Conservation (phyloP, 352 stramenopile genomes). For the Phytophthora foliorum region DNA sequence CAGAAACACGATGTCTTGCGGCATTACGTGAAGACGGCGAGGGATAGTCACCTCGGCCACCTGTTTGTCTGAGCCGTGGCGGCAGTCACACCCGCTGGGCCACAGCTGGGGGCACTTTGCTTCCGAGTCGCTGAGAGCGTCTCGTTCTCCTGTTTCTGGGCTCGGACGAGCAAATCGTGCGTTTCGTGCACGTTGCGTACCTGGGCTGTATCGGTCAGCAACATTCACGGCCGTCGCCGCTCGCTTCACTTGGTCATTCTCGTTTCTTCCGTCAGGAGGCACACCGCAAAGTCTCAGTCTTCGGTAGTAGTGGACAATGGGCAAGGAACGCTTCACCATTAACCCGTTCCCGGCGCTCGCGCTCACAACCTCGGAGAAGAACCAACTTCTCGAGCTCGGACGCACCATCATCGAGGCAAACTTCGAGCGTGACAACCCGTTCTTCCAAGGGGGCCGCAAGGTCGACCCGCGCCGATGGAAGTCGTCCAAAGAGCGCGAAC, state of each 20-base stretch:
- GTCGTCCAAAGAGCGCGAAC: constrained; percentile 24
- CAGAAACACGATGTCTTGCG: constrained; percentile 38
- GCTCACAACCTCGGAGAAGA: constrained; percentile 31
- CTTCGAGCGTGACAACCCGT: constrained; percentile 29
- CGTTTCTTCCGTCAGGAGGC: constrained; percentile 21
- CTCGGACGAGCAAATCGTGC: constrained; percentile 36
- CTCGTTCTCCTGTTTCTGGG: constrained; percentile 28
- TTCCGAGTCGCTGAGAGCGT: constrained; percentile 10
- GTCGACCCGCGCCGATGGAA: constrained; percentile 41
- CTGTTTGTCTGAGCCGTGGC: constrained; percentile 24
- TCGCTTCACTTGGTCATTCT: constrained; percentile 22
- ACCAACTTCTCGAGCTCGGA: constrained; percentile 29
- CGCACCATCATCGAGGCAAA: constrained; percentile 28
- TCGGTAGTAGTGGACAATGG: constrained; percentile 6
- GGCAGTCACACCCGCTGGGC: constrained; percentile 23
- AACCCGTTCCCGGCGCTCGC: constrained; percentile 37
- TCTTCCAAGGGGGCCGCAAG: constrained; percentile 41
- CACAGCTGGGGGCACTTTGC: constrained; percentile 17
- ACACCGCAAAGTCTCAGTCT: constrained; percentile 3
- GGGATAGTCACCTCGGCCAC: constrained; percentile 29
- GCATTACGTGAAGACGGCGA: constrained; percentile 33
- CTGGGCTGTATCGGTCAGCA: constrained; percentile 23
- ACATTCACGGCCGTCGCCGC: constrained; percentile 12
- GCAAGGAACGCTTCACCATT: constrained; percentile 37
- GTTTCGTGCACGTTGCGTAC: constrained; percentile 32